These are phyloP conservation scores for Jacaranda mimosifolia DNA, from an alignment of 257 asterid genomes.

Conservation along the genomic window DNA sequence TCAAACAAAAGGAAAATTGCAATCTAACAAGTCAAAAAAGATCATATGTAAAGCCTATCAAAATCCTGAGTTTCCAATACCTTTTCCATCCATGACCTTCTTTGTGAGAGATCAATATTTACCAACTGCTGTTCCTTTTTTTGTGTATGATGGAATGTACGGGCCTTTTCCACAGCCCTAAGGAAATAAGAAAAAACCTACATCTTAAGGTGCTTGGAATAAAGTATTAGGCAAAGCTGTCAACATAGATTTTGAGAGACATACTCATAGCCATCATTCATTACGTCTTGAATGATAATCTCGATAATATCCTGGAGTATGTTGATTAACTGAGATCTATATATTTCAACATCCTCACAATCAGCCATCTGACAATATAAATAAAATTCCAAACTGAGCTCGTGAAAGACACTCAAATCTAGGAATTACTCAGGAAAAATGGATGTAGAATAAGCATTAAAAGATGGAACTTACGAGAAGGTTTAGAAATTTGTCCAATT, in stretches of 20 bases:
- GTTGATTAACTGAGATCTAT: conserved; percentile 75
- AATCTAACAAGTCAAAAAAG: conserved; percentile 18
- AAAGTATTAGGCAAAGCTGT: conserved; percentile 28
- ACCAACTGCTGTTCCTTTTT: conserved; percentile 81
- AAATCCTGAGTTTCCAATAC: conserved; percentile 45
- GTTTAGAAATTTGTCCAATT: conserved; percentile 73
- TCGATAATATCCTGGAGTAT: conserved; percentile 90
- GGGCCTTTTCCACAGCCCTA: conserved; percentile 65
- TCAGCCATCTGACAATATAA: conserved; percentile 59
- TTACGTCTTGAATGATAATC: conserved; percentile 89
- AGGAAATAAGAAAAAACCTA: conserved; percentile 31
- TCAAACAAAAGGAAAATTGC: conserved; percentile 12
- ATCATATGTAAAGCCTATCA: conserved; percentile 21
- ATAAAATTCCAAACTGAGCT: neutral
- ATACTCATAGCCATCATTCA: conserved; percentile 76
- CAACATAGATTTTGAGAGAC: conserved; percentile 38
- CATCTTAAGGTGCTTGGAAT: conserved; percentile 36
- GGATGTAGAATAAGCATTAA: conserved; percentile 23
- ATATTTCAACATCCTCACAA: conserved; percentile 51
- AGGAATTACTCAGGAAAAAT: conserved; percentile 21
- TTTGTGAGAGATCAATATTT: conserved; percentile 57
- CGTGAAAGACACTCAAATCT: conserved; percentile 18
- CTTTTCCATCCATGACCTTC: conserved; percentile 91
- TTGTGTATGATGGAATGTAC: conserved; percentile 47
- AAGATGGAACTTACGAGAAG: conserved; percentile 63